A percentile compares a stretch with the other conserved stretches of the same genome.
Evolutionary conservation across 106 monocot species (phyloP).

Genomic region (Xerophyta viscosa): DNA sequence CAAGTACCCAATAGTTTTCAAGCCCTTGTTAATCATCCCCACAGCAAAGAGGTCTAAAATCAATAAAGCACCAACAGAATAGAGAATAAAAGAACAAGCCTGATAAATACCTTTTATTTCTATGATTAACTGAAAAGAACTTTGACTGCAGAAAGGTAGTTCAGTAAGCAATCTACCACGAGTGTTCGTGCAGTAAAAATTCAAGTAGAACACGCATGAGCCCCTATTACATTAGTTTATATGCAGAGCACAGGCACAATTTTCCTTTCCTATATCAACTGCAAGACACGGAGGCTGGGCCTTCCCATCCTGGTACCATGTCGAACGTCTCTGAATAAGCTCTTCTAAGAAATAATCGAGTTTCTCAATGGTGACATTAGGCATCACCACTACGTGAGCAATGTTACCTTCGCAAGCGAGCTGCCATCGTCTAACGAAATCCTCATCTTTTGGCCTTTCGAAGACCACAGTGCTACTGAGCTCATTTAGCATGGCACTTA

Average conservation of each 20-base stretch:
- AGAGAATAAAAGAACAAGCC: no score
- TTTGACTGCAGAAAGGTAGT: no score
- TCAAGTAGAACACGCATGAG: neutral
- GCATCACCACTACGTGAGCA: constrained; percentile 98
- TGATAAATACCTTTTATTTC: no score
- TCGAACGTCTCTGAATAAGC: constrained; percentile 18
- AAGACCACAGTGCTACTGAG: constrained; percentile 96
- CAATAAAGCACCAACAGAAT: no score
- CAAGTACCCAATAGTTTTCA: no score
- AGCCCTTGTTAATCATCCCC: no score
- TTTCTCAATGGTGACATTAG: constrained; percentile 78
- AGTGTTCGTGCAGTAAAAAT: neutral
- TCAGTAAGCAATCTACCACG: neutral
- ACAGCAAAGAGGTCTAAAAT: no score
- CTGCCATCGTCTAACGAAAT: constrained; percentile 83
- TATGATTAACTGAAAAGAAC: no score
- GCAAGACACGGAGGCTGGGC: neutral
- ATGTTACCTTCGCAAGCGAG: constrained; percentile 81
- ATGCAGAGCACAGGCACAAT: constrained; percentile 1
- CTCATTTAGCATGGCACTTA: constrained; percentile 94
- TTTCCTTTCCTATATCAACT: neutral
- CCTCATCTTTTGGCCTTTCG: constrained; percentile 76
- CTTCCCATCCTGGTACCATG: neutral
- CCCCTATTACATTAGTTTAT: neutral
- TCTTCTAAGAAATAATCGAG: constrained; percentile 70